phyloP scores from a whole-genome alignment of 306 rosid species.

The Herpetospermum pedunculosum region DNA sequence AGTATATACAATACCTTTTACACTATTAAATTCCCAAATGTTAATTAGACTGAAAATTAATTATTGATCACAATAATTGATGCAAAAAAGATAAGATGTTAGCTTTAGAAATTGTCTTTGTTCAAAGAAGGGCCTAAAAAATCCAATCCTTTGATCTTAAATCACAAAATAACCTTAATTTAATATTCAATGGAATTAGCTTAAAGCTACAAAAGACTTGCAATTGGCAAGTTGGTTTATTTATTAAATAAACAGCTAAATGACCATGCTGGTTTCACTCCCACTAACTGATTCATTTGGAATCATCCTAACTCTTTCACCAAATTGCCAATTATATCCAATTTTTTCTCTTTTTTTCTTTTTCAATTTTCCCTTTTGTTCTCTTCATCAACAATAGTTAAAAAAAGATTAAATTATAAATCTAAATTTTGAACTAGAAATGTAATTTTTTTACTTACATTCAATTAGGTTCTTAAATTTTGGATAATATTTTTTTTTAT shows the following conservation, averaged over 20 bases:
- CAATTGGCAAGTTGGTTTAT: not conserved
- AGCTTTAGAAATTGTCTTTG: not conserved
- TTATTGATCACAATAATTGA: not conserved
- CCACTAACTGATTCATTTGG: conserved; percentile 1
- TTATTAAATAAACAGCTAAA: not conserved
- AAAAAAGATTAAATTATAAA: no score
- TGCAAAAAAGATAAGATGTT: not conserved
- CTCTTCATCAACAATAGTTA: no score
- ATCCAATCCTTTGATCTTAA: not conserved
- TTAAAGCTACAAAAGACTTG: not conserved
- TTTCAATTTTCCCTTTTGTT: no score
- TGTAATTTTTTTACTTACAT: no score
- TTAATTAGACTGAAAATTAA: no score
- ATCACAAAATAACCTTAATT: not conserved
- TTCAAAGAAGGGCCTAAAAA: no score
- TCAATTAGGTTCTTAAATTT: no score
- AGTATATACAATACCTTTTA: no score
- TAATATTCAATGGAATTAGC: no score
- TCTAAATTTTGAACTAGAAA: no score
- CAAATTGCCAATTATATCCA: not conserved
- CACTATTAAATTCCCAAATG: not conserved
- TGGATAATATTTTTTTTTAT: no score
- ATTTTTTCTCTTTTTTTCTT: no score
- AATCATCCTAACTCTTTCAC: not conserved
- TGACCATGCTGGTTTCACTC: not conserved